Evolutionary conservation across 2,329 filamentous ascomycete genomes (phyloP).

Genomic region (Chaetothyriales sp.): DNA sequence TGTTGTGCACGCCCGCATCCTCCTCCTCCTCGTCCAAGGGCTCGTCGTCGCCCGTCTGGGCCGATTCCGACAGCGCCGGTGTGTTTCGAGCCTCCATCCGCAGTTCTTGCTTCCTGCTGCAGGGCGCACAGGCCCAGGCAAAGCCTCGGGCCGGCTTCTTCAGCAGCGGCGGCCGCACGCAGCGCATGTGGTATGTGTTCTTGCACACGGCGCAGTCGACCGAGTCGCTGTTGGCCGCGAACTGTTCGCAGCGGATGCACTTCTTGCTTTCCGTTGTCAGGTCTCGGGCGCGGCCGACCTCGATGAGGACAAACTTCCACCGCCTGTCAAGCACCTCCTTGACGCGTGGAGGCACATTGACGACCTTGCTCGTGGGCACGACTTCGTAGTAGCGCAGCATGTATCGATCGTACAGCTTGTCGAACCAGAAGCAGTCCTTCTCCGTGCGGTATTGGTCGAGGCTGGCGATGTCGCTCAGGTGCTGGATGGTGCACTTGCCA

Average conservation of each 20-base stretch:
- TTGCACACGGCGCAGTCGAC: conserved; percentile 93
- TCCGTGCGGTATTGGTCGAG: conserved; percentile 73
- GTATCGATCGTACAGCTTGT: conserved; percentile 94
- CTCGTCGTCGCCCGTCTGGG: conserved; percentile 49
- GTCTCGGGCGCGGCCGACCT: conserved; percentile 86
- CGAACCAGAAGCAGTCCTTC: conserved; percentile 88
- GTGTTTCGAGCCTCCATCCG: conserved; percentile 84
- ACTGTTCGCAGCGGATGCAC: conserved; percentile 83
- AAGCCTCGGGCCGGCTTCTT: conserved; percentile 97
- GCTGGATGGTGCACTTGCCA: conserved; percentile 82
- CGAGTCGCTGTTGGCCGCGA: conserved; percentile 86
- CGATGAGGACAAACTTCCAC: conserved; percentile 92
- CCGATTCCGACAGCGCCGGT: conserved; percentile 48
- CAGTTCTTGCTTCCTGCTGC: conserved; percentile 87
- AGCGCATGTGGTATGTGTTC: conserved; percentile 97
- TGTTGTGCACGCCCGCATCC: conserved; percentile 44
- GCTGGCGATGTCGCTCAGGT: conserved; percentile 72
- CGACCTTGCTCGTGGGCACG: conserved; percentile 78
- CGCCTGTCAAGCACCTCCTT: conserved; percentile 92
- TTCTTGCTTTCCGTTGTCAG: conserved; percentile 89
- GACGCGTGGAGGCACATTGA: conserved; percentile 89
- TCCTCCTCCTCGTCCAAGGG: conserved; percentile 54
- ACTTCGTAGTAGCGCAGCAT: conserved; percentile 97
- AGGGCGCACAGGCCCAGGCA: conserved; percentile 93
- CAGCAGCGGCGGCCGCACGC: conserved; percentile 75